Base-by-base conservation (phyloP, 2,329 filamentous ascomycete genomes). In the Zymoseptoria ardabiliae region DNA sequence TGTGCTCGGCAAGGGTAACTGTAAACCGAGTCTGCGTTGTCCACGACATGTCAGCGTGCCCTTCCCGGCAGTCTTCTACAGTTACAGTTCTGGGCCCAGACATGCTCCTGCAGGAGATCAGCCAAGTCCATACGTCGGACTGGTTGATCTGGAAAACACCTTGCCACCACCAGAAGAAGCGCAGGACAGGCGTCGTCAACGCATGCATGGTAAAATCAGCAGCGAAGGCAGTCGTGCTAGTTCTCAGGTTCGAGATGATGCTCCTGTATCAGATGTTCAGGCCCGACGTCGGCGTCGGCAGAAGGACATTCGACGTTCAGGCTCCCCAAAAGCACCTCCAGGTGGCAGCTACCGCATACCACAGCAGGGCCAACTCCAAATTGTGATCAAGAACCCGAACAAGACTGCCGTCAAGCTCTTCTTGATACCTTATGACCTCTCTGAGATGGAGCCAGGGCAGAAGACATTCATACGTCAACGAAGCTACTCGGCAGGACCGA, bases 401-500 rank as follows among this genome's bases (percentile, higher is more conserved):
- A 97, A 97, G 72, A 97, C 94, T 3, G 94, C 94, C 1, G 93
- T 97, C 57, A 97, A 99, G 73, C 79, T 99, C 0, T 97, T 97
- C 67, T 81, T 97, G 22, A 85, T 99, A 2, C 94, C 93, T 0
- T 99, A 97, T 68, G 91, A 97, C 71, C 79, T 99, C 1, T 82
- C 85, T 0, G 93, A 91, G 55, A 99, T 99, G 93, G 88, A 94
- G 62, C 84, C 91, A 0, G 91, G 91, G 0, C 95, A 91, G 17
- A 97, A 97, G 74, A 99, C 94, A 0, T 97, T 97, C 68, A 88
- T 99, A 61, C 85, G 94, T 28, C 94, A 99, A 75, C 87, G 94
- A 61, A 94, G 89, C 72, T 97, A 96, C 73, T 96, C 91, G 0
- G 85, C 89, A 9, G 91, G 91, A 0, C 89, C 91, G 2, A 88